Percentiles rank a stretch among this genome's conserved stretches.
These are phyloP conservation scores for Hygrophorus pudorinus DNA, from an alignment of 768 basidiomycete species.

Conservation along the genomic window DNA sequence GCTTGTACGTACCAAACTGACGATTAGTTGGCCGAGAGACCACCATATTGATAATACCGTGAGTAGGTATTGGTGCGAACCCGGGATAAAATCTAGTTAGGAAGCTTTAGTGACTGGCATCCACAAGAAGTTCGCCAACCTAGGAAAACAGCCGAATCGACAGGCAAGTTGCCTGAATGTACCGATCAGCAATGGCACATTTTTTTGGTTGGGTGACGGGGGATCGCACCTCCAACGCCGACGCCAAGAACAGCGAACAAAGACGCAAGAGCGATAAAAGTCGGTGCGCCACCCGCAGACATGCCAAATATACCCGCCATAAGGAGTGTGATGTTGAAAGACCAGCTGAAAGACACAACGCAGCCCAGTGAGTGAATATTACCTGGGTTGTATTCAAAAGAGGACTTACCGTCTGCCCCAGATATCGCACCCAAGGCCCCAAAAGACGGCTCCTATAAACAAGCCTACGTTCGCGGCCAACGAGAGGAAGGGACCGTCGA, in stretches of 20 bases:
- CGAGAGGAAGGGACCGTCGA: conserved; percentile 51
- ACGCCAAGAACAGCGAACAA: conserved; percentile 51
- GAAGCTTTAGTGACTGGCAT: neutral
- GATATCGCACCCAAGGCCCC: conserved; percentile 59
- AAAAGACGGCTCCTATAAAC: conserved; percentile 58
- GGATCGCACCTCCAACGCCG: conserved; percentile 47
- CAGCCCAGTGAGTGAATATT: neutral
- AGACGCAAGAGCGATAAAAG: conserved; percentile 39
- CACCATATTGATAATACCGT: conserved; percentile 74
- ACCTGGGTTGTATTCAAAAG: conserved; percentile 2
- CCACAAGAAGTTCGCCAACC: conserved; percentile 27
- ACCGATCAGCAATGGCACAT: conserved; percentile 1
- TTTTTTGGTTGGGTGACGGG: neutral
- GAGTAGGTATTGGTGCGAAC: conserved; percentile 64
- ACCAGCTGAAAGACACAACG: conserved; percentile 30
- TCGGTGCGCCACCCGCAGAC: conserved; percentile 49
- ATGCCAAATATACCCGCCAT: conserved; percentile 59
- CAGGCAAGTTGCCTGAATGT: conserved; percentile 32
- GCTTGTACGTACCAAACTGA: conserved; percentile 24
- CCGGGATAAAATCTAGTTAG: conserved; percentile 52
- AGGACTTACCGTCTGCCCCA: conserved; percentile 53
- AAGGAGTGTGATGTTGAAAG: conserved; percentile 62
- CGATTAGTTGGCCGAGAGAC: conserved; percentile 66
- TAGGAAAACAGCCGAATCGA: conserved; percentile 69
- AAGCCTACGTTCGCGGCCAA: conserved; percentile 67